These are phyloP conservation scores for Cryphonectria parasitica DNA, from an alignment of 2,329 filamentous ascomycete genomes.

Conservation along the genomic window DNA sequence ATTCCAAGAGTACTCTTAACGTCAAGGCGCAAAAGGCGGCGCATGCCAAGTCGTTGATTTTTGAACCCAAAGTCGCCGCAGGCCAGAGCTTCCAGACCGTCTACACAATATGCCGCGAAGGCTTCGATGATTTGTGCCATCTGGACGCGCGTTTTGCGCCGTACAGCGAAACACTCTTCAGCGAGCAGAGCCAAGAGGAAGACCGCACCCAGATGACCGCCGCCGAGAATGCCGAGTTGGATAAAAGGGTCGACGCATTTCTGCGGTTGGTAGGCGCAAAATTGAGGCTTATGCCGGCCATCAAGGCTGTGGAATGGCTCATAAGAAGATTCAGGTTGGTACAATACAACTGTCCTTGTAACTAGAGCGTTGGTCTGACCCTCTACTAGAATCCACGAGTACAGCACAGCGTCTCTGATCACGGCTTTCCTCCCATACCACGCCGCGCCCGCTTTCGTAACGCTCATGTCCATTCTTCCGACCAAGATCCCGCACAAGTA, in stretches of 20 bases:
- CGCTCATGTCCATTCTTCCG: conserved; percentile 85
- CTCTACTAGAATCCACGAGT: conserved; percentile 76
- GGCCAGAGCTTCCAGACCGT: conserved; percentile 89
- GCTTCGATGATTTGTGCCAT: conserved; percentile 88
- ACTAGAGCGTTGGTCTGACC: conserved; percentile 27
- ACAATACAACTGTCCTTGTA: conserved; percentile 22
- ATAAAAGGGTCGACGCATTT: conserved; percentile 78
- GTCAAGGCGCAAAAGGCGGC: conserved; percentile 89
- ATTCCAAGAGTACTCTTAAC: conserved; percentile 88
- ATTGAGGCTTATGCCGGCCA: conserved; percentile 80
- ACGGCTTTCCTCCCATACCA: conserved; percentile 94
- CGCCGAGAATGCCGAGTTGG: conserved; percentile 79
- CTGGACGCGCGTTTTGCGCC: conserved; percentile 78
- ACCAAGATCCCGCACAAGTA: conserved; percentile 73
- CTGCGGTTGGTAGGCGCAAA: conserved; percentile 77
- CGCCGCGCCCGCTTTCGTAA: conserved; percentile 80
- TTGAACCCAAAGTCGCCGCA: conserved; percentile 81
- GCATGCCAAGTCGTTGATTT: conserved; percentile 94
- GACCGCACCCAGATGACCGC: conserved; percentile 85
- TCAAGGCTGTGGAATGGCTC: conserved; percentile 94
- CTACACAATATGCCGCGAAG: conserved; percentile 83
- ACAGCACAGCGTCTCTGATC: conserved; percentile 78
- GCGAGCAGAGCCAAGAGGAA: conserved; percentile 86
- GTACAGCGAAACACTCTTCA: conserved; percentile 83
- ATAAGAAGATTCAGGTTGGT: conserved; percentile 81